phyloP scores from a whole-genome alignment of 2,329 filamentous ascomycete genomes.

The Fusarium sp. region DNA sequence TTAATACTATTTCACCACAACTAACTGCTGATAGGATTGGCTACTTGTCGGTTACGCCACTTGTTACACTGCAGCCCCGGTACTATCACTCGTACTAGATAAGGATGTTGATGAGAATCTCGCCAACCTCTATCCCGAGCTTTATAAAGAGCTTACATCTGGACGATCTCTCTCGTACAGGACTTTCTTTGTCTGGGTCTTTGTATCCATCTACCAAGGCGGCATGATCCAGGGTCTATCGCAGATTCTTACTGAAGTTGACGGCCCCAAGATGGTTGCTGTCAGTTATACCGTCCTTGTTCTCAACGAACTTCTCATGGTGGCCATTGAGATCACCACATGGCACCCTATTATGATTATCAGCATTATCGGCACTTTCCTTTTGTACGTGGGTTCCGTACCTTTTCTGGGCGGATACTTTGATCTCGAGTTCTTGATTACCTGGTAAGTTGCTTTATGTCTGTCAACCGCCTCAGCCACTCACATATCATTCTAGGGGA shows the following conservation, averaged over 20 bases:
- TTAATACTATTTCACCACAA: background rate
- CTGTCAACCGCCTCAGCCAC: background rate
- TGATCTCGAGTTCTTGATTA: constrained; percentile 84
- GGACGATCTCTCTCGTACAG: constrained; percentile 90
- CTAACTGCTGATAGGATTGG: constrained; percentile 76
- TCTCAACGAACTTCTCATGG: constrained; percentile 96
- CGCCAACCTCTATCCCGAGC: constrained; percentile 94
- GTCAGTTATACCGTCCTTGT: constrained; percentile 94
- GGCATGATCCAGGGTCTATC: constrained; percentile 95
- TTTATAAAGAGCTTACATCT: constrained; percentile 96
- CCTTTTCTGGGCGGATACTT: constrained; percentile 94
- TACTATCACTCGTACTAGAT: constrained; percentile 94
- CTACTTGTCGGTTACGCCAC: constrained; percentile 97
- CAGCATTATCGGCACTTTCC: constrained; percentile 84
- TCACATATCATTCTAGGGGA: constrained; percentile 65
- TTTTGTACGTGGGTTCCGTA: constrained; percentile 84
- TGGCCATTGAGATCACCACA: constrained; percentile 94
- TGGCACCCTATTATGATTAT: constrained; percentile 96
- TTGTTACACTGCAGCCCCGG: constrained; percentile 92
- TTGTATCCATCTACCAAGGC: constrained; percentile 95
- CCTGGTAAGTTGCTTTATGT: constrained; percentile 63
- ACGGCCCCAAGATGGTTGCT: constrained; percentile 83
- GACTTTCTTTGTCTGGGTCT: constrained; percentile 97
- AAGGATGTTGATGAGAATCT: constrained; percentile 95
- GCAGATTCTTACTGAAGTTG: constrained; percentile 86